phyloP scores from a whole-genome alignment of 352 stramenopile genomes.

The Pythium grandisporangium region DNA sequence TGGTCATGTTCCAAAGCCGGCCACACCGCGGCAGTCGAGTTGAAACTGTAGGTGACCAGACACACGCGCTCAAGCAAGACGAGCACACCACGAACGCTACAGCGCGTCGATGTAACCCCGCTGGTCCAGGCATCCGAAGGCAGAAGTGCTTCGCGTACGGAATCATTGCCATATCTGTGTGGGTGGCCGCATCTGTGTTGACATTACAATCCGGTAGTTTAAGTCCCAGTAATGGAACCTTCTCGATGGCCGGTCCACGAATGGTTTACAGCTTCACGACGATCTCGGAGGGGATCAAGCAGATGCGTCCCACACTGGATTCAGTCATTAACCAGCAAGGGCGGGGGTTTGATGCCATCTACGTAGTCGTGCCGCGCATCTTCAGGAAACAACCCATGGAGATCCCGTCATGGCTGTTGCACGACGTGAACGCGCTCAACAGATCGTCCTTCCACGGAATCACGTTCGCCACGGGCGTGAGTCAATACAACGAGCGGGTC shows the following conservation, averaged over 20 bases:
- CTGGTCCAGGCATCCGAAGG: too few species aligned
- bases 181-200: too few species aligned
- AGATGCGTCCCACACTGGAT: conserved; percentile 27
- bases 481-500: conserved; percentile 24
- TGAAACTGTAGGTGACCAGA: too few species aligned
- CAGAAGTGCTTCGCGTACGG: too few species aligned
- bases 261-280: conserved; percentile 59
- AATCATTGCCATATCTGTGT: too few species aligned
- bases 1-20: too few species aligned
- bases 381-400: conserved; percentile 24
- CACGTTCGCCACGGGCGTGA: conserved; percentile 21
- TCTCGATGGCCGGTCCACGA: conserved; percentile 17
- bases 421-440: conserved; percentile 7
- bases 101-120: too few species aligned
- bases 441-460: conserved; percentile 18
- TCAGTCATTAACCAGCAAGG: conserved; percentile 26
- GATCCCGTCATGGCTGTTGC: conserved; percentile 32
- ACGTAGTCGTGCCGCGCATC: conserved; percentile 32
- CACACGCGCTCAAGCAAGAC: too few species aligned
- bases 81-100: too few species aligned
- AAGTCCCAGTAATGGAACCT: too few species aligned
- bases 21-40: too few species aligned
- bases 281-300: conserved; percentile 19
- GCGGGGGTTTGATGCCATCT: conserved; percentile 30
- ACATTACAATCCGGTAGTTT: too few species aligned